Base-by-base conservation (phyloP, 192 early-diverging fungal species). In the Entrophospora sp. region DNA sequence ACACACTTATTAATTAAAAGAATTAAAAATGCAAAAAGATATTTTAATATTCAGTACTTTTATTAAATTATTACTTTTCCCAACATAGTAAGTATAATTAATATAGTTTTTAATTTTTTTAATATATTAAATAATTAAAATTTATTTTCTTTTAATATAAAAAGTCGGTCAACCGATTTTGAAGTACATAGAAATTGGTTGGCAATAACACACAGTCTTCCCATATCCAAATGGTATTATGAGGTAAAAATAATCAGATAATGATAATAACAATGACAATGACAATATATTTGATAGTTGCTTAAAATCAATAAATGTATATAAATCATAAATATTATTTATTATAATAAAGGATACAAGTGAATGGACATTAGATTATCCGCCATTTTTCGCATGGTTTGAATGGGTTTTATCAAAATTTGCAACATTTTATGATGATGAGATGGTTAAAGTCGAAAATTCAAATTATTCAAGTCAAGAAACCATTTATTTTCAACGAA, bases 131-230 rank as follows among this genome's bases (percentile, higher is more conserved):
- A 43, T 36, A 22, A 56, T 24, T 18, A 42, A 56, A 49, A 61
- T 43, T 24, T 42, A 31, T 36, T 38, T 14, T 38, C 36, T 59
- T 38, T n/a, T n/a, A n/a, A n/a, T n/a, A n/a, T n/a, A n/a, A n/a
- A 27, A 71, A 86, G 85, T 70, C 83, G 81, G 45, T 98, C 96
- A 56, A 98, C 96, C 18, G 96, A 98, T 79, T 98, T 98, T 83
- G 96, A 98, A 77, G 96, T 98, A 20, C 96, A 98, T 74, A 84
- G 94, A 61, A 95, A 96, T 79, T 95, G 94, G 94, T 83, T 96
- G 22, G 96, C 93, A 25, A 90, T 98, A 45, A 98, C 96, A 10
- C 77, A 86, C 64, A 83, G 81, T 57, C 73, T 94, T 8, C 90
- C 94, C n/a, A 66, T 94, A 34, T 70, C 71, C 27, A 56, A 82